Conservation (phyloP, 129 eudicot species). For the Helichrysum umbraculigerum region DNA sequence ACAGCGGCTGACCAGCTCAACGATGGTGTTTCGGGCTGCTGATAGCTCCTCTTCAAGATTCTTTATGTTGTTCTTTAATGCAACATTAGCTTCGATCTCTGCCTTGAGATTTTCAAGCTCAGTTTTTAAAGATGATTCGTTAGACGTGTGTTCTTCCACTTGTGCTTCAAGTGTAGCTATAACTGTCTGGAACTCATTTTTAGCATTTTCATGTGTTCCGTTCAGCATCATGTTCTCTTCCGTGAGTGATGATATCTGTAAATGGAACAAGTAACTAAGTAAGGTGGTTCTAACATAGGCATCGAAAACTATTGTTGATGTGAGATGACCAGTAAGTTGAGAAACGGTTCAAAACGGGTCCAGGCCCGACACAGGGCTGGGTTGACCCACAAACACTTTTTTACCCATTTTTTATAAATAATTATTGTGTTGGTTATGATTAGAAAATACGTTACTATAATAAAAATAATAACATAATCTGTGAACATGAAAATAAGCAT, state of each 20-base stretch:
- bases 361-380: neutral
- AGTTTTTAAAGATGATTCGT: constrained; percentile 48
- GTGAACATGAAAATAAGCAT: neutral
- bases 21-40: constrained; percentile 43
- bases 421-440: neutral
- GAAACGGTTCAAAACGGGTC: neutral
- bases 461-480: too few relatives aligned
- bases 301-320: neutral
- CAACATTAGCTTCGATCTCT: constrained; percentile 48
- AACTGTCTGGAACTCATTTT: constrained; percentile 58
- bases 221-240: constrained; percentile 72
- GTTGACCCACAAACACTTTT: neutral
- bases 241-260: constrained; percentile 67
- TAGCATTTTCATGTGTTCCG: constrained; percentile 54
- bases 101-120: constrained; percentile 57
- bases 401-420: neutral
- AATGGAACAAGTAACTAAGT: constrained; percentile 3
- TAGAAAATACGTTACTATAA: neutral
- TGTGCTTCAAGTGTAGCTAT: constrained; percentile 68
- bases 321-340: neutral
- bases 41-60: constrained; percentile 63
- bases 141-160: constrained; percentile 59
- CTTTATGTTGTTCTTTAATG: constrained; percentile 46
- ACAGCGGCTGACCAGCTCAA: constrained; percentile 47
- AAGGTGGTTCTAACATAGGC: constrained; percentile 1